Evolutionary conservation across 164 flowering plant species (phyloP).

Genomic region (Umbilicus rupestris): DNA sequence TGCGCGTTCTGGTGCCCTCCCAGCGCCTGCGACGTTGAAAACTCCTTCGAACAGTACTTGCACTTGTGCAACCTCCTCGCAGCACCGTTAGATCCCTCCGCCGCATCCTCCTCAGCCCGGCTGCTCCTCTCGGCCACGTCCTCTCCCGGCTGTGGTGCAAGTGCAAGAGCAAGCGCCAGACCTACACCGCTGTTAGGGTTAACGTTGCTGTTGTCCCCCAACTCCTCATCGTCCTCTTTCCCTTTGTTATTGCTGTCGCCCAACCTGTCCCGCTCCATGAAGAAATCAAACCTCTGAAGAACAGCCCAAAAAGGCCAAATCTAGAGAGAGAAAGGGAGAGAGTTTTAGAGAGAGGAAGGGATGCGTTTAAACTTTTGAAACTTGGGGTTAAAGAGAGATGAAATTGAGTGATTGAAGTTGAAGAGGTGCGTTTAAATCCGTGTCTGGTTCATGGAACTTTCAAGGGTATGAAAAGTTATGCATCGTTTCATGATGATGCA

Average conservation of each 20-base stretch:
- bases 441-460: not conserved
- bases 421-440: not conserved
- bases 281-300: not conserved
- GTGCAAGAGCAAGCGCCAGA: not conserved
- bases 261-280: not conserved
- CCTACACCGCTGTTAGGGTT: not conserved
- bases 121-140: not conserved
- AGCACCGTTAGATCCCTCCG: not conserved
- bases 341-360: not conserved
- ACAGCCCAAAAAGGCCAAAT: not conserved
- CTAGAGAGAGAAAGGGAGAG: not conserved
- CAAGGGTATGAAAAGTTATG: not conserved
- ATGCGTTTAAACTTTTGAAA: too few relatives aligned
- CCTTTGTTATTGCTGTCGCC: not conserved
- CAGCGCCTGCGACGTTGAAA: not conserved
- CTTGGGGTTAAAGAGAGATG: not conserved
- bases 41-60: not conserved
- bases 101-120: not conserved
- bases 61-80: not conserved
- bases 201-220: not conserved
- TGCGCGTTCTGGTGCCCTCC: constrained; percentile 5
- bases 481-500: not conserved
- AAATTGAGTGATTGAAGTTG: not conserved
- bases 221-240: not conserved
- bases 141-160: not conserved